A percentile compares a stretch with the other conserved stretches of the same genome.
phyloP scores from a whole-genome alignment of 2,329 filamentous ascomycete genomes.

The Fusarium praegraminearum region DNA sequence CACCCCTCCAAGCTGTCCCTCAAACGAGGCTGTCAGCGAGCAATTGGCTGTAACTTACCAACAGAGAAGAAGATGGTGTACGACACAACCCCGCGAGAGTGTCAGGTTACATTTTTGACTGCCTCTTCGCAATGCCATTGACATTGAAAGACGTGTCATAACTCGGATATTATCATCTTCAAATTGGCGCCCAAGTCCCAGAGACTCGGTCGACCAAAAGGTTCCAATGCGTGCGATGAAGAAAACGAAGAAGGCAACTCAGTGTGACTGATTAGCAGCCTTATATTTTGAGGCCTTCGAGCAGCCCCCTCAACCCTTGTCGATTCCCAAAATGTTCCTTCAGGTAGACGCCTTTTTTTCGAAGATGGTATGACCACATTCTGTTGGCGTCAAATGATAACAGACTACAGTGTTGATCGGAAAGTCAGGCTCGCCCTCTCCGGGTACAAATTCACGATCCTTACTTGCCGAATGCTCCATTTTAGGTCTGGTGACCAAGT shows the following conservation, averaged over 20 bases:
- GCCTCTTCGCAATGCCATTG: neutral
- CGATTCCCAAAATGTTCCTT: neutral
- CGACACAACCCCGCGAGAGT: neutral
- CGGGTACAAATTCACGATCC: neutral
- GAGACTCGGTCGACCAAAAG: neutral
- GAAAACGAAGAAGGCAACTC: neutral
- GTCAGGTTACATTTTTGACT: neutral
- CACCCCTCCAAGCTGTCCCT: neutral
- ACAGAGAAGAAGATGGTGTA: neutral
- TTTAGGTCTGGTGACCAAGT: accelerated
- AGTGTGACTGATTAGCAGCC: neutral
- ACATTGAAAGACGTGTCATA: slow-evolving; percentile 15
- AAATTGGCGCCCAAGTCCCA: neutral
- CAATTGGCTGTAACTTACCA: slow-evolving; percentile 9
- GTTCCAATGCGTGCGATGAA: neutral
- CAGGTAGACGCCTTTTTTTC: neutral
- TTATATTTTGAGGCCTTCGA: slow-evolving; percentile 14
- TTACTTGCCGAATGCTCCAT: neutral
- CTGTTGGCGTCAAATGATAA: neutral
- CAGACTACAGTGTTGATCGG: neutral
- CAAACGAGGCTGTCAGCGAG: slow-evolving; percentile 4
- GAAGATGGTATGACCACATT: neutral
- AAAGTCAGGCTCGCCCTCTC: neutral
- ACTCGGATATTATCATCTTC: slow-evolving; percentile 17
- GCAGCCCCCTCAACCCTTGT: neutral